Evolutionary conservation across 495 filamentous ascomycete species (phyloP), one percentile per base, ranked within the genome.

Genomic region (Geoglossum glabrum): DNA sequence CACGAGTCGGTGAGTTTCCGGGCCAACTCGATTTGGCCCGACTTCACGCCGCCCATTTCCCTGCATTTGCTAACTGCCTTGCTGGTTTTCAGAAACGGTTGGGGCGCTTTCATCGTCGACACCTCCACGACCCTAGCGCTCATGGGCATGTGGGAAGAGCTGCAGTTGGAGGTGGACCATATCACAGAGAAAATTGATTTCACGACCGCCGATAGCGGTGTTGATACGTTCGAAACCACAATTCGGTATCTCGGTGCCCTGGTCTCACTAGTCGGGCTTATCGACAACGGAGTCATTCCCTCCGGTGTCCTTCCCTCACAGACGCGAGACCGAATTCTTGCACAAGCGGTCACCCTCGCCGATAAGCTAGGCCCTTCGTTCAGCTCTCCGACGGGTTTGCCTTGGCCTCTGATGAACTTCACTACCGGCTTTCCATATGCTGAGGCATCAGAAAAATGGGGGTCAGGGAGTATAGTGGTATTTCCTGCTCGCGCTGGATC

Each of bases 101-200:
- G 67, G 67, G 67, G 65, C 6, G 66, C 63, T 13, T 69, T 67
- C 54, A 65, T 68, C n/a, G 64, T 69, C 1, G 67, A 69, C 23
- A 59, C 64, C 11, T 54, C 64, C 2, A 61, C 67, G 0, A 69
- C 65, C 1, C 60, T 69, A 7, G 67, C 66, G 0, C 56, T 69
- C 45, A 69, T 69, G 67, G 64, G 63, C 2, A 54, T 69, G 25
- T 69, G 64, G 64, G 61, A 65, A 23, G 67, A 69, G 58, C 47
- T 69, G 55, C 49, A 49, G 31, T 56, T 64, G 7, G 58, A 46
- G 13, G 56, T 69, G 9, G 55, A 65, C 19, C 62, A 65, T 38
- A 68, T 69, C 38, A 55, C 64, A 40, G 31, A 56, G 19, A 36
- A 36, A 0, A 64, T 68, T 56, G 60, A 69, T 58, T 69, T 69